Evolutionary conservation across 108 stramenopile genomes (phyloP), one percentile per base, ranked within the genome.

Genomic region (Parietichytrium sp.): DNA sequence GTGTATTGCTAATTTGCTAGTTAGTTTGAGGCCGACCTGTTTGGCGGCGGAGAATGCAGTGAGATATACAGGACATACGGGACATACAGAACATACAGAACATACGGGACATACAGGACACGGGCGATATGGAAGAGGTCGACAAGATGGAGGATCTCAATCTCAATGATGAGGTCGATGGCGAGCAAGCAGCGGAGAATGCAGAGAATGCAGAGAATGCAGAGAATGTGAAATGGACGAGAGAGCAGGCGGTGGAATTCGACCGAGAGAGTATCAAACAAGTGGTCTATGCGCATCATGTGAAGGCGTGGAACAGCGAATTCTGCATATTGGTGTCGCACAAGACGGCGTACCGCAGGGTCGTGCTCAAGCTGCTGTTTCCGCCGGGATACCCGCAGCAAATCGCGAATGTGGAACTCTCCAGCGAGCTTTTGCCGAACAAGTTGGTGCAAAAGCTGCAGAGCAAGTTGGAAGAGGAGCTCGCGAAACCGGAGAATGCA

Each of bases 401-500:
- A 6, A 33, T 42, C 23, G 38, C 45, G 10, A 33, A 72, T 25
- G 61, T 72, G 6, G 61, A 72, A 20, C 38, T 72, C 23, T 6
- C 29, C 23, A 72, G 61, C 42, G 61, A 72, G 38, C 36, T 42
- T 8, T 20, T 72, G 38, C 61, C 61, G 61, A 25, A n/a, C 61
- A 72, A 72, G 61, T 42, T 72, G n/a, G 61, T 72, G 29, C 38
- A 72, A 45, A 72, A 72, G 61, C 42, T 72, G 61, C 61, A 72
- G 42, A 38, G 38, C 16, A 47, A 45, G 15, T 72, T 72, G 23
- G 38, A 42, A 1, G 61, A 72, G 6, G 45, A 72, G 61, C 61
- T 72, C 33, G 61, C 29, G 8, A 72, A 72, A 27, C 61, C 61
- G 6, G 61, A 16, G 29, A n/a, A 36, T n/a, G 20, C 36, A 25